Conservation (phyloP, 148 eudicot genomes). For the Rhododendron williamsianum region DNA sequence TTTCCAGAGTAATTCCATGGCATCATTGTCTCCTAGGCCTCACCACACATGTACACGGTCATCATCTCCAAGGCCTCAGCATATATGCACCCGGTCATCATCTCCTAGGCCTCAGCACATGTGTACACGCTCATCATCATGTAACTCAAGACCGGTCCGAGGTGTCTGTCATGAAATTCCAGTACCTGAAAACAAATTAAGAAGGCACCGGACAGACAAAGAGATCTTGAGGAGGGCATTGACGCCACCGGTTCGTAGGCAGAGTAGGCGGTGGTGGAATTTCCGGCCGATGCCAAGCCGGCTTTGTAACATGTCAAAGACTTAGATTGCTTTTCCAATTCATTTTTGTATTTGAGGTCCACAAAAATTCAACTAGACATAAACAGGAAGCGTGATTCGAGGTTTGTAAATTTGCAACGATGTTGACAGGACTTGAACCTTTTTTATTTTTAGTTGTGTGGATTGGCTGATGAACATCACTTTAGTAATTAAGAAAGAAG, state of each 20-base stretch:
- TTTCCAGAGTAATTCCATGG: not conserved
- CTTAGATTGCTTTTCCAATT: conserved; percentile 11
- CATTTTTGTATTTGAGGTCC: not conserved
- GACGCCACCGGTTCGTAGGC: conserved; percentile 41
- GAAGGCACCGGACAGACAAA: conserved; percentile 39
- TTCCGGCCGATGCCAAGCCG: conserved; percentile 69
- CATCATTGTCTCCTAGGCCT: not conserved
- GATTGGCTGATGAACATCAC: not conserved
- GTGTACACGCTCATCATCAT: conserved; percentile 14
- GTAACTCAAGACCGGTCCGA: conserved; percentile 15
- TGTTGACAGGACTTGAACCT: too few species aligned
- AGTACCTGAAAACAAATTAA: conserved; percentile 19
- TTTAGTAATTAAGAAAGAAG: not conserved
- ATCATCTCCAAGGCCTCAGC: not conserved
- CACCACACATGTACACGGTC: too few species aligned
- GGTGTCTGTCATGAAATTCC: not conserved
- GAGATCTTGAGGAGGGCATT: conserved; percentile 56
- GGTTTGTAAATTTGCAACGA: not conserved
- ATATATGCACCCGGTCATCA: not conserved
- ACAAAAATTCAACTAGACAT: not conserved
- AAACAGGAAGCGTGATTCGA: not conserved
- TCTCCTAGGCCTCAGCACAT: conserved; percentile 1
- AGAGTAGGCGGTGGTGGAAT: conserved; percentile 52
- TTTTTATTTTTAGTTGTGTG: not conserved
- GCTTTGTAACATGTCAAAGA: conserved; percentile 36